phyloP scores from a whole-genome alignment of 169 alveolate species.

The Neospora caninum region DNA sequence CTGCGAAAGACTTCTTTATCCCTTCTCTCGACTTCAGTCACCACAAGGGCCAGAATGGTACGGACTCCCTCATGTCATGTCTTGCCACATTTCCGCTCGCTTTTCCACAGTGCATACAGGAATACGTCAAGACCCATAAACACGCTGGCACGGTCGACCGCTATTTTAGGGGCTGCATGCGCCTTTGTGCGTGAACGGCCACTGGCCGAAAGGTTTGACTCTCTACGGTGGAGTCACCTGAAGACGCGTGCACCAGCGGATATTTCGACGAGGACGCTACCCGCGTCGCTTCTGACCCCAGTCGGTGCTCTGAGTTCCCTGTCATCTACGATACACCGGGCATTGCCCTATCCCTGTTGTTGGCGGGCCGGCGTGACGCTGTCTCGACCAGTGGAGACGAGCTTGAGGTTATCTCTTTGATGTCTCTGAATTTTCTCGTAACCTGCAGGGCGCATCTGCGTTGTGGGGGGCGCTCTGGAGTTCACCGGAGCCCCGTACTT shows the following conservation, averaged over 20 bases:
- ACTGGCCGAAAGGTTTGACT: not conserved
- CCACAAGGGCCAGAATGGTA: conserved; percentile 44
- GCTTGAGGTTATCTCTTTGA: too few relatives aligned
- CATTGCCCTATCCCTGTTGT: too few relatives aligned
- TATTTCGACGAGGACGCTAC: too few relatives aligned
- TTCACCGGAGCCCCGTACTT: conserved; percentile 94
- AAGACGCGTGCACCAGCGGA: not conserved
- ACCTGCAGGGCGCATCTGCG: conserved; percentile 71
- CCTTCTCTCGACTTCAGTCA: conserved; percentile 15
- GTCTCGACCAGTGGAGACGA: too few relatives aligned
- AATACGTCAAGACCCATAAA: not conserved
- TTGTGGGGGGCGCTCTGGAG: conserved; percentile 91
- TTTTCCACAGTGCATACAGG: too few relatives aligned
- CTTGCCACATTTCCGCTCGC: not conserved
- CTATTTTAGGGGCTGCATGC: not conserved
- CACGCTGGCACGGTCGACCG: not conserved
- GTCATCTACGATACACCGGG: too few relatives aligned
- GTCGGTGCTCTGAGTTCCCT: too few relatives aligned
- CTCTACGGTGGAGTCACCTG: not conserved
- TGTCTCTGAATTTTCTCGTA: too few relatives aligned
- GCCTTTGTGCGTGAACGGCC: not conserved
- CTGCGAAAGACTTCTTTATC: conserved; percentile 15
- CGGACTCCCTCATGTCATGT: too few relatives aligned
- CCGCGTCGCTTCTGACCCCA: too few relatives aligned
- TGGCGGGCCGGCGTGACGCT: too few relatives aligned